Base-by-base conservation (phyloP, 78 protist genomes). In the Chrysochromulina parva region DNA sequence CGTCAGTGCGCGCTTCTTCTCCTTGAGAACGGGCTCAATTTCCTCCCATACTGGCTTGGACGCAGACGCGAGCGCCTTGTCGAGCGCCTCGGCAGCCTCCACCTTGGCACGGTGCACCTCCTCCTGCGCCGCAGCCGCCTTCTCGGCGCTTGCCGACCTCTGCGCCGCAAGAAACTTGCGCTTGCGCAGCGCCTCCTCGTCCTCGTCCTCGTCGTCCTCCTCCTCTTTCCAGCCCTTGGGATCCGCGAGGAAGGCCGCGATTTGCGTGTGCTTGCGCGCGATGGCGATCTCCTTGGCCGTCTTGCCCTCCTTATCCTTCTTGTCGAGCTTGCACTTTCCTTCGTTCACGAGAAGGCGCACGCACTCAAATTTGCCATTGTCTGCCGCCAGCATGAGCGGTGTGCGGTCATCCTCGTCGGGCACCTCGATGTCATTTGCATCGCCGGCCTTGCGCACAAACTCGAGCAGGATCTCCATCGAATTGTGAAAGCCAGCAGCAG, bases 361-460 rank as follows among this genome's bases (percentile, higher is more conserved):
- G 20, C 24, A 2, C 48, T 50, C 86, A 13, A 78, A 3, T n/a
- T 52, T 26, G 86, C 86, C 86, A 3, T 78, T 78, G 60, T 22
- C 0, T 2, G 86, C 86, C 4, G 86, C 86, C 86, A 78, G 50
- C 86, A 78, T 78, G 22, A 78, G 86, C 55, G 86, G 58, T 20
- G 86, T 78, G 62, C 86, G 86, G 13, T 62, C 86, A 16, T 78
- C 86, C 47, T 53, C 86, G 20, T 78, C 86, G 22, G 60, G 20
- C 20, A 20, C 60, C 38, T 53, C 60, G 11, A 78, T 5, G 16
- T 78, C 86, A 24, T 50, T 28, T 48, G 0, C 1, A 2, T 1
- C 14, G 62, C 86, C 86, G n/a, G 16, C 60, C 60, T 78, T 53
- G n/a, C 11, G 3, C 47, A 78, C 20, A 20, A 0, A 0, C 26